phyloP scores from a whole-genome alignment of 2,329 filamentous ascomycete species.

The Penicillium sp. region DNA sequence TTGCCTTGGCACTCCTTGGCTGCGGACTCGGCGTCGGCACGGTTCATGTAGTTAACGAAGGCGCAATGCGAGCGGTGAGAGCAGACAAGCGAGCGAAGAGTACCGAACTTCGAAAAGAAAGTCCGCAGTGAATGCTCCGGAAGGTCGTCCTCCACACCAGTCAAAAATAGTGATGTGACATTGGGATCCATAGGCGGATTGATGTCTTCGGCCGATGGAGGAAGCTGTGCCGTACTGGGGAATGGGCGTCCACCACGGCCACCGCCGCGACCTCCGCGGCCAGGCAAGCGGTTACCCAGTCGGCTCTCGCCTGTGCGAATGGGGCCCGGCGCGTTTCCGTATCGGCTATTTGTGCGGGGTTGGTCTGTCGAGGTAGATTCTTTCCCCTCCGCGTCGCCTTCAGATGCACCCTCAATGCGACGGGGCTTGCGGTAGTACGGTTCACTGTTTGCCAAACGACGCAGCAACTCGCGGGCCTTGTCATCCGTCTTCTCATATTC shows the following conservation, averaged over 20 bases:
- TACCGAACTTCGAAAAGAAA: conserved; percentile 85
- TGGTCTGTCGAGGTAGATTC: conserved; percentile 40
- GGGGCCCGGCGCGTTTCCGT: conserved; percentile 57
- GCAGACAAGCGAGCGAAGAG: conserved; percentile 89
- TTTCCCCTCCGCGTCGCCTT: conserved; percentile 43
- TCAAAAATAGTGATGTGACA: conserved; percentile 91
- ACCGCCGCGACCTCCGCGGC: conserved; percentile 50
- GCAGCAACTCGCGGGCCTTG: conserved; percentile 85
- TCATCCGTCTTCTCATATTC: conserved; percentile 97
- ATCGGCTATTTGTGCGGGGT: conserved; percentile 42
- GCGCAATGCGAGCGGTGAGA: conserved; percentile 97
- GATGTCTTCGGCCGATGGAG: conserved; percentile 82
- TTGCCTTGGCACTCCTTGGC: conserved; percentile 82
- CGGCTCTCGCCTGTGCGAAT: conserved; percentile 70
- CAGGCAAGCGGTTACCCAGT: conserved; percentile 39
- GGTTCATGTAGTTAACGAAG: conserved; percentile 89
- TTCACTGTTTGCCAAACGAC: conserved; percentile 84
- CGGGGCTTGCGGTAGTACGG: conserved; percentile 92
- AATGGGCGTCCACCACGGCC: conserved; percentile 60
- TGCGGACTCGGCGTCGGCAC: conserved; percentile 82
- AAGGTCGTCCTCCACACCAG: conserved; percentile 92
- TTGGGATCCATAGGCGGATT: conserved; percentile 78
- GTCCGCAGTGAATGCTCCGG: conserved; percentile 88
- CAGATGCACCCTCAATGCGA: conserved; percentile 61
- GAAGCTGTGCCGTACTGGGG: conserved; percentile 70